Conservation (phyloP, 164 flowering plant genomes). For the Macadamia tetraphylla region DNA sequence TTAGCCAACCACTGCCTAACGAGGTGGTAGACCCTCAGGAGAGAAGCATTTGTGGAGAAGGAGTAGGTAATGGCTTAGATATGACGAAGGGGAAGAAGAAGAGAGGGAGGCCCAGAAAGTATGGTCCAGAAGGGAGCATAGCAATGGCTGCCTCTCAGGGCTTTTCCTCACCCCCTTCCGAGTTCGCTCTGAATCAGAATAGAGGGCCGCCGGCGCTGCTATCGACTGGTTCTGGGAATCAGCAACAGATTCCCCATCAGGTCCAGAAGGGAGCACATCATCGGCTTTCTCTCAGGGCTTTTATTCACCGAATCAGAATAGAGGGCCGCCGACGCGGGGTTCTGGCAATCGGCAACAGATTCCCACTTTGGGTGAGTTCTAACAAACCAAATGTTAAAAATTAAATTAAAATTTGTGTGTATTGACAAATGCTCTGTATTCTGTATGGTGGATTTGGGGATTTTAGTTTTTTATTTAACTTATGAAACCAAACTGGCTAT, state of each 20-base stretch:
- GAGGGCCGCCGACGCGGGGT: slow-evolving; percentile 54
- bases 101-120: slow-evolving; percentile 87
- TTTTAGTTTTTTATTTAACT: too few species aligned
- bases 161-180: too few species aligned
- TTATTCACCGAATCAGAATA: slow-evolving; percentile 37
- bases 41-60: background rate
- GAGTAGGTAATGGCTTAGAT: too few species aligned
- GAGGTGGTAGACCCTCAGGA: slow-evolving; percentile 19
- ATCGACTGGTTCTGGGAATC: too few species aligned
- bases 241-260: too few species aligned
- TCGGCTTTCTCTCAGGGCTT: slow-evolving; percentile 27
- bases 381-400: background rate
- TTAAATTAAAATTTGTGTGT: too few species aligned
- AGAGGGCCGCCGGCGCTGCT: too few species aligned
- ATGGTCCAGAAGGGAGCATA: slow-evolving; percentile 50
- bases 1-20: slow-evolving; percentile 2
- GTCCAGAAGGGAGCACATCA: background rate
- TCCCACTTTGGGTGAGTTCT: slow-evolving; percentile 54
- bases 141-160: too few species aligned
- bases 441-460: too few species aligned
- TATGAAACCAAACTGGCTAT: slow-evolving; percentile 27
- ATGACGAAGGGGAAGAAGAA: slow-evolving; percentile 38
- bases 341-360: slow-evolving; percentile 57
- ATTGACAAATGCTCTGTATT: too few species aligned
- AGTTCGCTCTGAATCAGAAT: too few species aligned